These are phyloP conservation scores for Beauveria sp. DNA, from an alignment of 2,329 filamentous ascomycete genomes.

Conservation along the genomic window DNA sequence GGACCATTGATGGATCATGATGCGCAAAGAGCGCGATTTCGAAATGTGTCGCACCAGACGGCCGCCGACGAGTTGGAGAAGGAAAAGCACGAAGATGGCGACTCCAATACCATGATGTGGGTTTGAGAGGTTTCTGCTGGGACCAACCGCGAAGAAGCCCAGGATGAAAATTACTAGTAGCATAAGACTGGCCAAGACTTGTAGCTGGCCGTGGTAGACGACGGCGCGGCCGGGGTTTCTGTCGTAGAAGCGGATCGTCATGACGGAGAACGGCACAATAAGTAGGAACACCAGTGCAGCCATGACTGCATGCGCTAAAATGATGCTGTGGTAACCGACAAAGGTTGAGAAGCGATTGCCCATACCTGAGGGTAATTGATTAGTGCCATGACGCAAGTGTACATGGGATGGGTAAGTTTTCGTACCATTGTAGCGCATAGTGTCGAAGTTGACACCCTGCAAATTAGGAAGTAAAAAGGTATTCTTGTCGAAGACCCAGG, in stretches of 20 bases:
- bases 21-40: conserved; percentile 40
- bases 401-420: background rate
- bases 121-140: conserved; percentile 63
- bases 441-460: conserved; percentile 68
- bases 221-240: conserved; percentile 53
- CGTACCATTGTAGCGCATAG: conserved; percentile 77
- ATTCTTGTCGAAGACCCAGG: conserved; percentile 72
- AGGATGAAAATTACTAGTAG: conserved; percentile 65
- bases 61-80: conserved; percentile 65
- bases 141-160: conserved; percentile 72
- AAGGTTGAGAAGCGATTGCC: conserved; percentile 68
- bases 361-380: conserved; percentile 54
- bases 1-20: conserved; percentile 79
- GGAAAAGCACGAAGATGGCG: conserved; percentile 65
- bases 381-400: conserved; percentile 5
- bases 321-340: conserved; percentile 60
- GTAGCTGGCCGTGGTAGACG: conserved; percentile 65
- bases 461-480: conserved; percentile 73
- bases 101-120: conserved; percentile 80
- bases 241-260: conserved; percentile 65
- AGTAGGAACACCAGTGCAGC: conserved; percentile 67
- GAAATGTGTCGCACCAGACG: conserved; percentile 50
- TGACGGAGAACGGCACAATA: conserved; percentile 65
- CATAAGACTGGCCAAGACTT: conserved; percentile 60
- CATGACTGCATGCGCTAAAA: conserved; percentile 64